These are phyloP conservation scores for Astrothelium subdiscretum DNA, from an alignment of 495 filamentous ascomycete species.

Conservation along the genomic window DNA sequence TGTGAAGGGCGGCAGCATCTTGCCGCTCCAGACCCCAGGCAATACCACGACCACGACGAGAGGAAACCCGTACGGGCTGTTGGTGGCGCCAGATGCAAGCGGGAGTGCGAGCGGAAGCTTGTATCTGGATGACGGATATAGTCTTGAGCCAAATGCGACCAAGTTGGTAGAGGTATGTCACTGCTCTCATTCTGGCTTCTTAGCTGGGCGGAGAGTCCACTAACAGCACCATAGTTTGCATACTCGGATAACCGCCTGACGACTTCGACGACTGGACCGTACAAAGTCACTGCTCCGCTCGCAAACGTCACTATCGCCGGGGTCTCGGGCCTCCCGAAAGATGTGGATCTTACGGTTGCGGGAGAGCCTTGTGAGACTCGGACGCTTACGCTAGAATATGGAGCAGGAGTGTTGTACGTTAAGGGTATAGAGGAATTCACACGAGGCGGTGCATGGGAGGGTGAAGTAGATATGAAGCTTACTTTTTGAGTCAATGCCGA, in stretches of 20 bases:
- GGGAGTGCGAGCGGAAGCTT: conserved; percentile 56
- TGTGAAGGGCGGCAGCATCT: conserved; percentile 54
- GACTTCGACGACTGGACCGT: background rate
- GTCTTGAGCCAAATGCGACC: background rate
- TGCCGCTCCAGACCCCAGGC: conserved; percentile 59
- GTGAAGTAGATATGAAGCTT: background rate
- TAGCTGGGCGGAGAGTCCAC: background rate
- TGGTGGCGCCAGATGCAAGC: conserved; percentile 48
- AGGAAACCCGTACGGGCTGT: conserved; percentile 54
- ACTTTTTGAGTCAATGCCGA: background rate
- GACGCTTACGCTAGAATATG: background rate
- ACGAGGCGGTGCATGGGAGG: background rate
- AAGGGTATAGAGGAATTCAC: background rate
- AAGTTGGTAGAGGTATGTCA: background rate
- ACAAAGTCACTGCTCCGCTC: background rate
- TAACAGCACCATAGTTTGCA: background rate
- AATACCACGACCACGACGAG: conserved; percentile 56
- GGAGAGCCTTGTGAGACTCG: background rate
- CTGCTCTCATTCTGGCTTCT: background rate
- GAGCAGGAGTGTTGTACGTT: background rate
- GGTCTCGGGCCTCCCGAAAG: background rate
- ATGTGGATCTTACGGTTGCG: background rate
- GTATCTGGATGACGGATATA: conserved; percentile 74
- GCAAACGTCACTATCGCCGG: background rate
- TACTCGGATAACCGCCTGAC: background rate